Evolutionary conservation across 352 stramenopile species (phyloP).

Genomic region (Phytophthora kernoviae): DNA sequence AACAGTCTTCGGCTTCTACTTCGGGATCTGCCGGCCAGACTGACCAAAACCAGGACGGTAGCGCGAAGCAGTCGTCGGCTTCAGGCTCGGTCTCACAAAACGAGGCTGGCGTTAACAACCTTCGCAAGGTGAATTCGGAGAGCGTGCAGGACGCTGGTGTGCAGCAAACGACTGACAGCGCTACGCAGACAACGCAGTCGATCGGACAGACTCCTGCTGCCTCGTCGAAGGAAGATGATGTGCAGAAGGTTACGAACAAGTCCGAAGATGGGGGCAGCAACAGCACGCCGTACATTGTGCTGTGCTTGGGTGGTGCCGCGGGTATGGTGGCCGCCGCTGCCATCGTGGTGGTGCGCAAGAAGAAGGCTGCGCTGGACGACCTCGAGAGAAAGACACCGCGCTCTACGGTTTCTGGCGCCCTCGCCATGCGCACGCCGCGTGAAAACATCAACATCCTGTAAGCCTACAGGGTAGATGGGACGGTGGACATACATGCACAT

Average conservation of each 20-base stretch:
- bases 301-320: slow-evolving; percentile 36
- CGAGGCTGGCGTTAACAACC: slow-evolving; percentile 19
- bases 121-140: slow-evolving; percentile 25
- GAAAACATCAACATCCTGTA: slow-evolving; percentile 62
- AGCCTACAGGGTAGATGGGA: no score
- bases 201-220: slow-evolving; percentile 18
- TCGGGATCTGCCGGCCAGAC: slow-evolving; percentile 22
- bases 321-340: slow-evolving; percentile 52
- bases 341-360: slow-evolving; percentile 71
- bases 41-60: not conserved
- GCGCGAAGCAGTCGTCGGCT: slow-evolving; percentile 1
- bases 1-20: slow-evolving; percentile 14
- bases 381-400: slow-evolving; percentile 63
- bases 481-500: slow-evolving; percentile 25
- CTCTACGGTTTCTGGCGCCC: slow-evolving; percentile 27
- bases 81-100: slow-evolving; percentile 11
- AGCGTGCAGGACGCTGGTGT: slow-evolving; percentile 10
- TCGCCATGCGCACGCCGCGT: slow-evolving; percentile 58
- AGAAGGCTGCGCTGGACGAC: slow-evolving; percentile 65
- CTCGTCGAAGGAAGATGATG: slow-evolving; percentile 27
- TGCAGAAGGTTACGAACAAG: slow-evolving; percentile 48
- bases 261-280: not conserved
- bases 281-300: slow-evolving; percentile 39
- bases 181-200: slow-evolving; percentile 12
- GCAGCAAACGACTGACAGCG: slow-evolving; percentile 5